phyloP scores from a whole-genome alignment of 495 filamentous ascomycete genomes.

The Xanthoparmelia taractica region DNA sequence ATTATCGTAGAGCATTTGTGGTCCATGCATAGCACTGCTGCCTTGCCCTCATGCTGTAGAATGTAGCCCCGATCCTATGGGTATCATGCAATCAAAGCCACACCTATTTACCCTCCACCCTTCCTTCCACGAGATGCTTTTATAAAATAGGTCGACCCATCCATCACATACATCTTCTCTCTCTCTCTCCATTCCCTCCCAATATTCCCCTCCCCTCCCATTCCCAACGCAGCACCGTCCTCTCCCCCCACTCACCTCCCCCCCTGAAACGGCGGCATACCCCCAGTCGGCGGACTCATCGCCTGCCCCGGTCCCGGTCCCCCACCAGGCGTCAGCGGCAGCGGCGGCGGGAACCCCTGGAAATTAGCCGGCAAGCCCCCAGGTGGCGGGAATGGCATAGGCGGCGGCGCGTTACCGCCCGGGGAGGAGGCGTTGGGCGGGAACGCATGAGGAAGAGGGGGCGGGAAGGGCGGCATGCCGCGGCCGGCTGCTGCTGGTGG shows the following conservation, averaged over 20 bases:
- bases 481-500: conserved; percentile 46
- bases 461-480: conserved; percentile 60
- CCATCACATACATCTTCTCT: neutral
- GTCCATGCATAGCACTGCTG: neutral
- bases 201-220: too few relatives aligned
- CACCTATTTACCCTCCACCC: neutral
- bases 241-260: neutral
- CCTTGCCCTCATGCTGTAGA: neutral
- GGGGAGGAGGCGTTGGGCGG: conserved; percentile 27
- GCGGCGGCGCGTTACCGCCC: conserved; percentile 31
- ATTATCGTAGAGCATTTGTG: too few relatives aligned
- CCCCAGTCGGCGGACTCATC: conserved; percentile 27
- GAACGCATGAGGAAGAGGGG: conserved; percentile 40
- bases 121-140: neutral
- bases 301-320: conserved; percentile 28
- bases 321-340: too few relatives aligned
- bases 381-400: conserved; percentile 58
- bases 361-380: conserved; percentile 52
- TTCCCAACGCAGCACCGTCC: neutral
- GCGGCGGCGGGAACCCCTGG: conserved; percentile 34
- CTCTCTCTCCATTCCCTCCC: neutral
- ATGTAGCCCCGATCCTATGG: neutral
- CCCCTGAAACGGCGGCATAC: conserved; percentile 19
- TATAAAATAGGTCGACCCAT: neutral
- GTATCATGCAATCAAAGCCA: conserved; percentile 1